Base-by-base conservation (phyloP, 352 stramenopile species). In the Discostella stelligera region DNA sequence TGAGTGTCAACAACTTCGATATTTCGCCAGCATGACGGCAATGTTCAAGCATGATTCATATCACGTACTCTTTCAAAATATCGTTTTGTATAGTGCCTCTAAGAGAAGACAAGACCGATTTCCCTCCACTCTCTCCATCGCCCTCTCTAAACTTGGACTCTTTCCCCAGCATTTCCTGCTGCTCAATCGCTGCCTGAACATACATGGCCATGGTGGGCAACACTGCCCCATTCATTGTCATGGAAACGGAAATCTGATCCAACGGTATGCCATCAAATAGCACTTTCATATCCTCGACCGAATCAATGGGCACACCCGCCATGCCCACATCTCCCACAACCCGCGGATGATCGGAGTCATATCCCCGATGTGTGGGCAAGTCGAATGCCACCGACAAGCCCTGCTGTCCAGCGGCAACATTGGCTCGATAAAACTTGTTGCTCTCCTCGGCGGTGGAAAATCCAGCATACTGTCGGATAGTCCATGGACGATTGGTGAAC, bases 141-240 rank as follows among this genome's bases (percentile, higher is more conserved):
- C 74, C 74, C 32, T 82, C 74, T 60, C 62, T 16, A 74, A 74
- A 83, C 37, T 72, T 74, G 3, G 66, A 77, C 16, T 73, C 64
- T 54, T 82, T 48, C 0, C 64, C 72, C 21, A 81, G 58, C 46
- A 66, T 73, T 39, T 85, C 77, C 41, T 96, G 94, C 78, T 97
- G 93, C 80, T 99, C 96, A 76, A 98, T 95, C 1, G 96, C 96
- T 10, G 96, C 91, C 52, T 98, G 95, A 61, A 98, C 94, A 87
- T 98, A 99, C 87, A 98, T 98, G 49, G 94, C 95, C 83, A 99
- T 89, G 37, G 97, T 93, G 5, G 97, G 97, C 53, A 99, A 83
- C 49, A 98, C 95, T 16, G 96, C 96, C 21, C 96, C 96, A 84
- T 98, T 99, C 96, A 98, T 98, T 7, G 96, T 98, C 96, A 99